Base-by-base conservation (phyloP, 2,329 filamentous ascomycete genomes). In the Colletotrichum melonis region DNA sequence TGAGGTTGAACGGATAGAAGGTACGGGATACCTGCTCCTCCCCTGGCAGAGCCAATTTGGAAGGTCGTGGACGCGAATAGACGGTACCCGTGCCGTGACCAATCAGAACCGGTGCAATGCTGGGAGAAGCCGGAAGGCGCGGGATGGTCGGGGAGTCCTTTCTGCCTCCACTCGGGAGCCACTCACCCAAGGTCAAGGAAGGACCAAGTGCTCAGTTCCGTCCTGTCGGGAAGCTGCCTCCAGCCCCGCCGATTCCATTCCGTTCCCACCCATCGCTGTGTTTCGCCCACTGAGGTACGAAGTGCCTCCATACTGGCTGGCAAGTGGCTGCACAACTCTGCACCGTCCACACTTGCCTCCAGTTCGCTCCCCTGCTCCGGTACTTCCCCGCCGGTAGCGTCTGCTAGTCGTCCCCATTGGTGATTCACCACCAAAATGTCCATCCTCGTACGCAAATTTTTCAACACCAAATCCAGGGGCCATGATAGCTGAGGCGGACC, bases 151-250 rank as follows among this genome's bases (percentile, higher is more conserved):
- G 64, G 58, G 66, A 26, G n/a, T 55, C 30, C 22, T 7, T 32
- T 5, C 12, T 8, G 12, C 4, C 24, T 30, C 32, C 52, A 69
- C 54, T 24, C 19, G 11, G 22, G 26, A 46, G 32, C 69, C 69
- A 62, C 63, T 35, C 30, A 35, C 32, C 32, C 11, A 35, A 35
- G 32, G 32, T 35, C 32, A 30, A 35, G 59, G 46, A 71, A 57
- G 55, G 63, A 56, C 16, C 22, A 32, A 55, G 42, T 38, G 30
- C 32, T 52, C 26, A 57, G 42, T 69, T 62, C 70, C 67, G 67
- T 57, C 71, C 67, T 73, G 32, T 73, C 70, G 70, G 67, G 70
- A 70, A 64, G 67, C 70, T 52, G 67, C 70, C 67, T 62, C 67
- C 26, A 56, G 67, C 16, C 60, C 70, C 67, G 28, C 54, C 54